Evolutionary conservation across 2,329 filamentous ascomycete genomes (phyloP).

Genomic region (Xylariomycetidae sp.): DNA sequence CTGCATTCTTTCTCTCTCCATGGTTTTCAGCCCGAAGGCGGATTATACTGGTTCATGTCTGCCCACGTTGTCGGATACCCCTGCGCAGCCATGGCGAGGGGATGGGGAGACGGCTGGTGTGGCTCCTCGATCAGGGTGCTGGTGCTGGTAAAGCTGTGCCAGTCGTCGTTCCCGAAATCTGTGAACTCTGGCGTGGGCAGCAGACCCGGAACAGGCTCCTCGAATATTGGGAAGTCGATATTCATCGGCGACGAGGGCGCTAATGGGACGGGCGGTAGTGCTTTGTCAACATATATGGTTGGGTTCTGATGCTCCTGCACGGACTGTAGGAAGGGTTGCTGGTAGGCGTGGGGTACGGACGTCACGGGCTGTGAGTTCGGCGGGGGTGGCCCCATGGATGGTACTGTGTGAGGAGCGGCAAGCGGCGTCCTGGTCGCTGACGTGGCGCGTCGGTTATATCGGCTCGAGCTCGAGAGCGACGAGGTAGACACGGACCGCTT

Average conservation of each 20-base stretch:
- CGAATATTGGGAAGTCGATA: slow-evolving; percentile 17
- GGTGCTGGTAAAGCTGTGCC: slow-evolving; percentile 24
- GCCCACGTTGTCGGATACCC: slow-evolving; percentile 23
- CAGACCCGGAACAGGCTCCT: slow-evolving; percentile 3
- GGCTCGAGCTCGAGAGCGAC: slow-evolving; percentile 13
- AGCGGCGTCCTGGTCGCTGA: not conserved
- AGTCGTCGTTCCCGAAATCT: slow-evolving; percentile 18
- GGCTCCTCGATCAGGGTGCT: slow-evolving; percentile 21
- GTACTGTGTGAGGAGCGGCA: slow-evolving; percentile 5
- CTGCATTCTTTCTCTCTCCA: not conserved
- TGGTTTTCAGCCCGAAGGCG: not conserved
- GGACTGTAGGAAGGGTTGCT: slow-evolving; percentile 10
- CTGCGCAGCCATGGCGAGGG: slow-evolving; percentile 5
- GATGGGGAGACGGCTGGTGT: slow-evolving; percentile 3
- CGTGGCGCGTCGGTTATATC: slow-evolving; percentile 7
- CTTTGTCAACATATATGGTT: slow-evolving; percentile 20
- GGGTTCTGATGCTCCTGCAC: slow-evolving; percentile 10
- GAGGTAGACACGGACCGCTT: slow-evolving; percentile 21
- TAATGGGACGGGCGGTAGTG: slow-evolving; percentile 21
- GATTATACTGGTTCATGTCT: slow-evolving; percentile 16
- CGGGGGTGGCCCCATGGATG: slow-evolving; percentile 6
- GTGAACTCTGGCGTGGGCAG: slow-evolving; percentile 19
- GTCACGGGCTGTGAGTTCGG: slow-evolving; percentile 8
- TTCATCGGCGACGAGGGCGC: slow-evolving; percentile 23
- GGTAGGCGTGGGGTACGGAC: slow-evolving; percentile 9